phyloP scores from a whole-genome alignment of 2,329 filamentous ascomycete species.

The Colletotrichum sp. region DNA sequence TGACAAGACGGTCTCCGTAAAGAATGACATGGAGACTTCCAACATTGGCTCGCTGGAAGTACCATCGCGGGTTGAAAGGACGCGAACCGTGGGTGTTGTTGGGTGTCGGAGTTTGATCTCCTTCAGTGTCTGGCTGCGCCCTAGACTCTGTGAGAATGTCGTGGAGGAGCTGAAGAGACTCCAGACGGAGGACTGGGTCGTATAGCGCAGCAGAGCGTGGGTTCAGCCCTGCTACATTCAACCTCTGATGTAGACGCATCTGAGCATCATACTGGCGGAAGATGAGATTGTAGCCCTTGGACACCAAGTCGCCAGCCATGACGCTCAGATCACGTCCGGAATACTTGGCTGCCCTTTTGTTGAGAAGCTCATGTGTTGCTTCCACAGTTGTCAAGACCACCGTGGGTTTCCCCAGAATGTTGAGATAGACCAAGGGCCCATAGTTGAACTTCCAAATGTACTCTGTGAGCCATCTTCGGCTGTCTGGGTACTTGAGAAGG shows the following conservation, averaged over 20 bases:
- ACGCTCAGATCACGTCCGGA: neutral
- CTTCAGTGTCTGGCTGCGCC: neutral
- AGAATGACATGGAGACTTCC: neutral
- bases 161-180: neutral
- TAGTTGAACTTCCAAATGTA: neutral
- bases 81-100: no score
- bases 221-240: neutral
- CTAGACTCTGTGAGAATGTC: neutral
- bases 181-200: neutral
- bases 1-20: neutral
- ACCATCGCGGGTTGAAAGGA: neutral
- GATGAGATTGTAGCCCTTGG: neutral
- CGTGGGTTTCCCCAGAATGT: neutral
- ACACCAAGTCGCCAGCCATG: neutral
- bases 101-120: no score
- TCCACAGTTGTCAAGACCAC: constrained; percentile 3
- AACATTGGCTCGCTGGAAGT: neutral
- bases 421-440: neutral
- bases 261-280: neutral
- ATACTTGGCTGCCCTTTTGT: neutral
- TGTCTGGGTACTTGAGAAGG: neutral
- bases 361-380: constrained; percentile 5
- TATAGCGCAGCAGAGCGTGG: neutral
- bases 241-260: neutral
- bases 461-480: neutral